These are phyloP conservation scores for Fusarium abutilonis DNA, from an alignment of 2,329 filamentous ascomycete genomes.

Conservation along the genomic window DNA sequence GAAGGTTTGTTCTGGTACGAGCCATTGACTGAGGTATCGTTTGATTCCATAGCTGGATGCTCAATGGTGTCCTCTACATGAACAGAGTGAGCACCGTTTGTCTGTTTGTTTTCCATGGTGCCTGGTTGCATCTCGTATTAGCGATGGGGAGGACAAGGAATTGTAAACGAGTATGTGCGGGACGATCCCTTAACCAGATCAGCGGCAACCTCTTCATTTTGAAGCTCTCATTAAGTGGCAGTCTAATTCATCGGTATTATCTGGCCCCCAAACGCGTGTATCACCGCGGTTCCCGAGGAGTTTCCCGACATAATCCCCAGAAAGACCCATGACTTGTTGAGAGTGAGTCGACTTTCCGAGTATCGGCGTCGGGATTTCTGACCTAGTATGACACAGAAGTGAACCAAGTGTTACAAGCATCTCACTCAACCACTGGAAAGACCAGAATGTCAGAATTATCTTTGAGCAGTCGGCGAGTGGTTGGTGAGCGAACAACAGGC, in stretches of 20 bases:
- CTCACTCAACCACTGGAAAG: not conserved
- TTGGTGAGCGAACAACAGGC: no score
- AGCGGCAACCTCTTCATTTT: constrained; percentile 1
- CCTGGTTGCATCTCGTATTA: not conserved
- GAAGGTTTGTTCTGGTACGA: not conserved
- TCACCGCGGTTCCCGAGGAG: constrained; percentile 13
- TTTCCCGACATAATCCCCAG: constrained; percentile 16
- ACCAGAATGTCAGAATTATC: not conserved
- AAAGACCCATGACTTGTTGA: not conserved
- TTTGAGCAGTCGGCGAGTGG: no score
- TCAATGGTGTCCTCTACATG: not conserved
- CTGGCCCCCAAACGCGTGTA: not conserved
- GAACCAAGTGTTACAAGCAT: not conserved
- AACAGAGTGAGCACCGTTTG: not conserved
- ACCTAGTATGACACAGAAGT: no score
- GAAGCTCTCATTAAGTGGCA: not conserved
- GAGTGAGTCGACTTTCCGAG: not conserved
- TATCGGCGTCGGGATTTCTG: not conserved
- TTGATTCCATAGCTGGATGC: not conserved
- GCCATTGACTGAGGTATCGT: not conserved
- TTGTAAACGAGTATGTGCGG: not conserved
- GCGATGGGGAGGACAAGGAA: rapidly evolving
- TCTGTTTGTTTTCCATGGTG: not conserved
- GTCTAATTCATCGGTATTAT: not conserved
- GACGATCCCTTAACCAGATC: not conserved